Base-by-base conservation (phyloP, 768 basidiomycete genomes). In the Polyporus arcularius region DNA sequence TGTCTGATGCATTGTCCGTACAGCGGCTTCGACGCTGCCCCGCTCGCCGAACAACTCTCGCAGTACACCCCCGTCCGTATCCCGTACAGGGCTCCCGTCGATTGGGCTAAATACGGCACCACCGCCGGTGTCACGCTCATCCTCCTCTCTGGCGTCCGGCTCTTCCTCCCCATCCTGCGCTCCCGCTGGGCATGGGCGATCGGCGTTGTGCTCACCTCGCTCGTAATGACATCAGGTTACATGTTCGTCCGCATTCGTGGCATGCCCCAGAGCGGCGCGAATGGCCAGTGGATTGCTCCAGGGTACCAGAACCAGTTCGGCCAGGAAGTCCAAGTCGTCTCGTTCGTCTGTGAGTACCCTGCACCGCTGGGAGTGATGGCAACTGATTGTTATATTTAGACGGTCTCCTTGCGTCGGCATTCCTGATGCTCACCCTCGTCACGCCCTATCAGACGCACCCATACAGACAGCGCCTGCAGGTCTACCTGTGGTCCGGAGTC, bases 201-300 rank as follows among this genome's bases (percentile, higher is more conserved):
- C 26, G 80, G 79, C 42, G 82, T 87, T 31, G 57, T 88, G 42
- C 71, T 85, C 30, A 82, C 86, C 9, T 88, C 92, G 18, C 75
- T 89, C 32, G 76, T 93, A 67, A 96, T 98, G 88, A 96, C 87
- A 21, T 87, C 89, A 9, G 97, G 97, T 8, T 90, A 86, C 79
- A 99, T 99, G 97, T 99, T 96, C 77, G 91, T 90, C 60, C 90
- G 89, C 64, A 99, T 99, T 67, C 88, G 96, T 63, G 82, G 81
- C 35, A 81, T 82, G 49, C 95, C 94, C 3, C 94, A 84, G 70
- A 78, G 77, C 26, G 85, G 84, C 31, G 77, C 78, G 0, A 80
- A 84, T 57, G 86, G 88, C 26, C 78, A 82, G 51, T 95, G 94
- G 90, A 89, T 99, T 68, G 91, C 94, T 9, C 81, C 76, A 10